A percentile compares a stretch with the other conserved stretches of the same genome.
These are phyloP conservation scores for Aspergillus alliaceus DNA, from an alignment of 2,329 filamentous ascomycete species.

Conservation along the genomic window DNA sequence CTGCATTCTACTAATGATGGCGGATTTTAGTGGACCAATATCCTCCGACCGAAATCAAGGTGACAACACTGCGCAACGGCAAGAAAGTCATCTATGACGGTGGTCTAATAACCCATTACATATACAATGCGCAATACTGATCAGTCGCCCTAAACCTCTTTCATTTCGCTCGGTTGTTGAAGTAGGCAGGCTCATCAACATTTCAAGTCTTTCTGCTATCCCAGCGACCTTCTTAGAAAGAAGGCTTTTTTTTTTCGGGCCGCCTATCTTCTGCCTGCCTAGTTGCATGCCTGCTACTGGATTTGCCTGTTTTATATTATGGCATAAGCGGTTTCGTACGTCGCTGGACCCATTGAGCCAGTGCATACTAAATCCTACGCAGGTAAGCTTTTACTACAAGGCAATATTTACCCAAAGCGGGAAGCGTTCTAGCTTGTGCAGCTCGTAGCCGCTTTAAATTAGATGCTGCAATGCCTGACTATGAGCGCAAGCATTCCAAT, in stretches of 20 bases:
- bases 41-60: conserved; percentile 27
- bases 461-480: not conserved
- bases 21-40: conserved; percentile 29
- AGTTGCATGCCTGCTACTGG: conserved; percentile 14
- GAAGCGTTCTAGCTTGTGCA: not conserved
- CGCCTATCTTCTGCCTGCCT: conserved; percentile 18
- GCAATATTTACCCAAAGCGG: not conserved
- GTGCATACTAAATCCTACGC: not conserved
- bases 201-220: conserved; percentile 12
- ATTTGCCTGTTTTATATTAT: conserved; percentile 11
- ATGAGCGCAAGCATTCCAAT: not conserved
- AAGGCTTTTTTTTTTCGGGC: conserved; percentile 19
- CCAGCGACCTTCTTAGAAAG: conserved; percentile 18
- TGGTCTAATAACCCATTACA: conserved; percentile 35
- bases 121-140: conserved; percentile 44
- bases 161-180: not conserved
- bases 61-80: not conserved
- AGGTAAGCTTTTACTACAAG: not conserved
- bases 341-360: not conserved
- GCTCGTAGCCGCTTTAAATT: not conserved
- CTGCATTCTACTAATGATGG: not conserved
- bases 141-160: conserved; percentile 7
- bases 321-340: not conserved
- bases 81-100: not conserved
- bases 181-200: conserved; percentile 14